Evolutionary conservation across 352 stramenopile species (phyloP).

Genomic region (Phytophthora citrophthora): DNA sequence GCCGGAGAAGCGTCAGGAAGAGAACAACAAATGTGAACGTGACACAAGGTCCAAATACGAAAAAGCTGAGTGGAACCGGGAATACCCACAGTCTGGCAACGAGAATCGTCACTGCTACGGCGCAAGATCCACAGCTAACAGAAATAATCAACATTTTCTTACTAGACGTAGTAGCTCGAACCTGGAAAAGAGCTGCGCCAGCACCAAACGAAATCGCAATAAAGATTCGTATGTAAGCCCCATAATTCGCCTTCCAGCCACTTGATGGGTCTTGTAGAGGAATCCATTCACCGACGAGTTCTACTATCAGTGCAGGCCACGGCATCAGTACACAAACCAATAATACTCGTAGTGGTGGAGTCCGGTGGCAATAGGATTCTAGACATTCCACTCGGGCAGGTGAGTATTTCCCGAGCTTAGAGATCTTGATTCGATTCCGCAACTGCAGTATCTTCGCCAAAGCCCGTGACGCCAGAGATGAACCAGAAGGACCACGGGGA

Average conservation of each 20-base stretch:
- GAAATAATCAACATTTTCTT: conserved; percentile 5
- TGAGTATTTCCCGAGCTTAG: conserved; percentile 16
- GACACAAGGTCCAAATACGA: neutral
- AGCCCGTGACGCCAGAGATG: too few relatives aligned
- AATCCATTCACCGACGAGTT: conserved; percentile 17
- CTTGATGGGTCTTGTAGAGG: conserved; percentile 22
- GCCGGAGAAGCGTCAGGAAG: neutral
- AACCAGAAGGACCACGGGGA: neutral
- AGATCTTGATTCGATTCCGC: conserved; percentile 7
- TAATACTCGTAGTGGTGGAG: conserved; percentile 3
- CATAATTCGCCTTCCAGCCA: conserved; percentile 15
- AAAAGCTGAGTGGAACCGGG: conserved; percentile 18
- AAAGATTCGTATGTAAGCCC: conserved; percentile 3
- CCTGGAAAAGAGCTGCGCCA: conserved; percentile 6
- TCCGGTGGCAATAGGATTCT: conserved; percentile 11
- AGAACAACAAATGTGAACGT: neutral
- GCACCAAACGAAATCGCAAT: conserved; percentile 4
- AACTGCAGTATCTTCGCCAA: too few relatives aligned
- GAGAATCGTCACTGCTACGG: neutral
- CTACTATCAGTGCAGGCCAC: conserved; percentile 12
- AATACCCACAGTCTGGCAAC: conserved; percentile 13
- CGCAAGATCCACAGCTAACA: neutral
- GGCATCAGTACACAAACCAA: conserved; percentile 14
- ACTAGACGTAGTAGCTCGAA: conserved; percentile 9
- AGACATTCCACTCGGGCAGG: conserved; percentile 1